Percentiles rank a stretch among this genome's conserved stretches.
Evolutionary conservation across 164 flowering plant species (phyloP).

Genomic region (Chimonanthus praecox): DNA sequence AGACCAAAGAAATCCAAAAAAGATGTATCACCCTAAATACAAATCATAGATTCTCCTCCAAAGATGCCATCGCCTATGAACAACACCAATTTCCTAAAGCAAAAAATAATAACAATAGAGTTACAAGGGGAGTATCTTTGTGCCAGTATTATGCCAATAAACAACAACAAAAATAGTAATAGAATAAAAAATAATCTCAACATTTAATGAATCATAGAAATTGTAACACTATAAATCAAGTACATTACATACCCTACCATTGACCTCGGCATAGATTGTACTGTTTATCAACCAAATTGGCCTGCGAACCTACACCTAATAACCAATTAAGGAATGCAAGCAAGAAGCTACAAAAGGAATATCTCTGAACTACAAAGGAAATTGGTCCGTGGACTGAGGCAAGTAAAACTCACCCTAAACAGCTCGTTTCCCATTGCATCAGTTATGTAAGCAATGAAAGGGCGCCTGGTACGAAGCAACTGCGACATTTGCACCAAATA

Average conservation of each 20-base stretch:
- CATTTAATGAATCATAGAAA: not conserved
- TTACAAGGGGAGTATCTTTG: not conserved
- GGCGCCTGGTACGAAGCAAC: constrained; percentile 88
- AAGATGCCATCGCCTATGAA: constrained; percentile 97
- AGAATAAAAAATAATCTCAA: not conserved
- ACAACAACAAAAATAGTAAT: not conserved
- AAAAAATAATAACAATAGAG: constrained; percentile 8
- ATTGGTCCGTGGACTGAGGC: constrained; percentile 3
- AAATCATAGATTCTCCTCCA: constrained; percentile 96
- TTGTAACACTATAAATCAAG: not conserved
- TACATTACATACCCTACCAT: constrained; percentile 74
- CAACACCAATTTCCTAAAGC: constrained; percentile 88
- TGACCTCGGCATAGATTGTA: constrained; percentile 82
- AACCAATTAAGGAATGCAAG: constrained; percentile 7
- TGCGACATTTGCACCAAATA: constrained; percentile 23
- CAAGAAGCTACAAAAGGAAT: constrained; percentile 2
- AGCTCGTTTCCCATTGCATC: constrained; percentile 81
- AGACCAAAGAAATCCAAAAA: not conserved
- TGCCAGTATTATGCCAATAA: not conserved
- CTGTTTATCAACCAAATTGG: constrained; percentile 99
- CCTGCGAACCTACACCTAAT: constrained; percentile 64
- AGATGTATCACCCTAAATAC: constrained; percentile 69
- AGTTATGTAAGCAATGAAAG: constrained; percentile 70
- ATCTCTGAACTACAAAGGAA: not conserved
- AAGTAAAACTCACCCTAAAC: constrained; percentile 54